These are phyloP conservation scores for Penicillium sp. DNA, from an alignment of 2,329 filamentous ascomycete genomes.

Conservation along the genomic window DNA sequence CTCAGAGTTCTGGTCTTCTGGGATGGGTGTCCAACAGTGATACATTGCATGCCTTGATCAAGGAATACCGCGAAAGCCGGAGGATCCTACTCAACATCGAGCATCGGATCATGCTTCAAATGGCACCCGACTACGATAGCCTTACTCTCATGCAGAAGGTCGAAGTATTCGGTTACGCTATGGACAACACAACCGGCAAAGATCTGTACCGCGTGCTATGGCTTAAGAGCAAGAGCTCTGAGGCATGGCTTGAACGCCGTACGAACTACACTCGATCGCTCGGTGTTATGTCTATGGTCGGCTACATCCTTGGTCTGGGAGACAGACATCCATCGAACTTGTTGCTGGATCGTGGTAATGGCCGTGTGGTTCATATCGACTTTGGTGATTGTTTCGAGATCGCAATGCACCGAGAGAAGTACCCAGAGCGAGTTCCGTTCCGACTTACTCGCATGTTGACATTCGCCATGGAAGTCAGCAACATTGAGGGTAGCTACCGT, in stretches of 20 bases:
- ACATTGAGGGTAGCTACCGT: conserved; percentile 97
- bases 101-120: conserved; percentile 99
- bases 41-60: conserved; percentile 91
- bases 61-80: conserved; percentile 93
- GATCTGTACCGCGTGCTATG: conserved; percentile 97
- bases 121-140: conserved; percentile 98
- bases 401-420: conserved; percentile 99
- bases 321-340: conserved; percentile 97
- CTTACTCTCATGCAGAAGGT: conserved; percentile 99
- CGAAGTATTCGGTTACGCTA: conserved; percentile 96
- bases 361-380: conserved; percentile 97
- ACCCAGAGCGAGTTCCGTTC: conserved; percentile 96
- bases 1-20: conserved; percentile 89
- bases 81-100: conserved; percentile 99
- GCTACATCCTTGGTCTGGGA: conserved; percentile 94
- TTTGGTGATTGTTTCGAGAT: conserved; percentile 99
- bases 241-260: conserved; percentile 93
- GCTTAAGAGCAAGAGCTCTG: conserved; percentile 97
- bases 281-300: conserved; percentile 99
- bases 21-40: conserved; percentile 98
- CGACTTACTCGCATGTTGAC: conserved; percentile 97
- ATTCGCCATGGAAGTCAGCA: conserved; percentile 99
- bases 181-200: conserved; percentile 98
- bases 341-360: conserved; percentile 92
- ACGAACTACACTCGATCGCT: conserved; percentile 99